Percentiles rank a stretch among this genome's conserved stretches.
These are phyloP conservation scores for Niebla homalea DNA, from an alignment of 495 filamentous ascomycete species.

Conservation along the genomic window DNA sequence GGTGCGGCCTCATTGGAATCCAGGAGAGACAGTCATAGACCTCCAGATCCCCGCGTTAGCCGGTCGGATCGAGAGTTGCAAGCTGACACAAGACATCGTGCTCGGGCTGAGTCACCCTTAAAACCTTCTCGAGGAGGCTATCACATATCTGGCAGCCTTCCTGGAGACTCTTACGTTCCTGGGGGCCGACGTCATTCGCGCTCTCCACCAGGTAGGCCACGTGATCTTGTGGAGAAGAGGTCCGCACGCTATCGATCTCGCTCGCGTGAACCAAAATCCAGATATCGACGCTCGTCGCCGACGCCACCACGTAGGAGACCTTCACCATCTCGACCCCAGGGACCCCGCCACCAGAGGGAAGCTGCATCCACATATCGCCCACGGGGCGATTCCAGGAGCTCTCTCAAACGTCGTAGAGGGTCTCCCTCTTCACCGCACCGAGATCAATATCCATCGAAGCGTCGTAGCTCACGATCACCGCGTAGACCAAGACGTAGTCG, in stretches of 20 bases:
- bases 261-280: conserved; percentile 6
- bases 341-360: background rate
- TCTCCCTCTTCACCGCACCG: background rate
- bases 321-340: background rate
- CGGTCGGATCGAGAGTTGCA: conserved; percentile 7
- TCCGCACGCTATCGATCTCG: conserved; percentile 8
- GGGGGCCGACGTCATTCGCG: conserved; percentile 8
- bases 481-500: background rate
- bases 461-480: background rate
- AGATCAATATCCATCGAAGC: background rate
- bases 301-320: conserved; percentile 4
- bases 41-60: conserved; percentile 10
- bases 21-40: conserved; percentile 11
- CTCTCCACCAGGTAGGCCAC: conserved; percentile 6
- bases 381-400: no score
- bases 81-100: conserved; percentile 8
- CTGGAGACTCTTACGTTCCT: conserved; percentile 17
- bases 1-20: conserved; percentile 8
- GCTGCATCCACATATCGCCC: conserved; percentile 1
- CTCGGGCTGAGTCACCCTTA: conserved; percentile 6
- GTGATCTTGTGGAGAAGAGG: background rate
- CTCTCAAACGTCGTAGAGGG: background rate
- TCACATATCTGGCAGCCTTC: conserved; percentile 6
- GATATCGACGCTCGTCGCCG: conserved; percentile 1
- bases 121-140: conserved; percentile 6